Evolutionary conservation across 306 rosid genomes (phyloP), one percentile per base, ranked within the genome.

Genomic region (Mucuna pruriens): DNA sequence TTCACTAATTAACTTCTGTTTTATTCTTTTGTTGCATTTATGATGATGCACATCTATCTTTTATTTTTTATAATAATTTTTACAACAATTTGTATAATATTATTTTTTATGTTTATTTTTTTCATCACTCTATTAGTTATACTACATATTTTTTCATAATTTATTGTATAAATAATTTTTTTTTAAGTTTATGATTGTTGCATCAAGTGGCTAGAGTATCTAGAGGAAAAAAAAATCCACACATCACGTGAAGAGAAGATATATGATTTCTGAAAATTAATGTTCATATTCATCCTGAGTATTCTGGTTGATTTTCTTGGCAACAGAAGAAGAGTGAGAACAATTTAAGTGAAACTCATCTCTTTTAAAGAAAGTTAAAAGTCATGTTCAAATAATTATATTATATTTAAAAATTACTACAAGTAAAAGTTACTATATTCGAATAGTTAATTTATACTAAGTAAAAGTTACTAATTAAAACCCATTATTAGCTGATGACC

Each of bases 401-500:
- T 55, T 55, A 3, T 9, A 65, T 19, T 36, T 17, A 1, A 38
- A n/a, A 65, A 38, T 38, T 65, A 65, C 31, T 17, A 0, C 33
- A 11, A 17, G 26, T 65, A 65, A 19, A 33, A 38, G 72, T 38
- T 40, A 38, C 17, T 31, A n/a, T 33, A 17, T 23, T 55, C 9
- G 23, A 74, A 22, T 38, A 36, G 25, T 22, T 55, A 54, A 74
- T 34, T 20, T 31, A 19, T 49, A 46, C 31, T 8, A 2, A 64
- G 22, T 26, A 25, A 29, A 34, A 64, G 44, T 63, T 36, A 39
- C 10, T 29, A 29, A n/a, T n/a, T 20, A 5, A 38, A 45, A 9
- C 33, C 16, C 60, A 22, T 38, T 63, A 16, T 74, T 44, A 26
- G 61, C 40, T 66, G 67, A 58, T 79, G 73, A 84, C 55, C 71